Percentiles rank a stretch among this genome's conserved stretches.
Evolutionary conservation across 192 early-diverging fungal species (phyloP).

Genomic region (Coemansia asiatica): DNA sequence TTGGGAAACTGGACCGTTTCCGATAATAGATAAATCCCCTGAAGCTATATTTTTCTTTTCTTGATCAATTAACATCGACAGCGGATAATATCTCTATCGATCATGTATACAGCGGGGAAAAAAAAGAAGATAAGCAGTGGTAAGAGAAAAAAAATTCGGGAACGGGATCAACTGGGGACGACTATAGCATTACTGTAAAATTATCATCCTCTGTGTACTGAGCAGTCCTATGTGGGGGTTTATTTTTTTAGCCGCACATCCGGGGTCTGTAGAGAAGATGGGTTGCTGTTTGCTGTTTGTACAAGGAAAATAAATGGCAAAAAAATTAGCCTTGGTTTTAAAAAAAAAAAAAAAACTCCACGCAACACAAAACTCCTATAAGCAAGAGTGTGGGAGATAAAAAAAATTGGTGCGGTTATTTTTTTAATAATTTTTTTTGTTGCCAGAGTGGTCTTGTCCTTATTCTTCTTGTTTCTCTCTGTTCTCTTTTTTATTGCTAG

Average conservation of each 20-base stretch:
- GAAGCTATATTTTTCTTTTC: background rate
- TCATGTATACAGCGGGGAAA: background rate
- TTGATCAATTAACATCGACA: background rate
- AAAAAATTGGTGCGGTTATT: background rate
- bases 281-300: too few species aligned
- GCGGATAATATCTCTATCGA: constrained; percentile 1
- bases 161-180: background rate
- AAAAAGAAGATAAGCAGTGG: background rate
- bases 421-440: constrained; percentile 6
- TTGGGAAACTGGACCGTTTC: constrained; percentile 71
- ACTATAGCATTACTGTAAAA: background rate
- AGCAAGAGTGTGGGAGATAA: background rate
- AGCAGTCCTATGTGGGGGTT: too few species aligned
- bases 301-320: too few species aligned
- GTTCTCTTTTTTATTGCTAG: constrained; percentile 5
- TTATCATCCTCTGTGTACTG: background rate
- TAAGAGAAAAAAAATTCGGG: background rate
- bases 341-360: too few species aligned
- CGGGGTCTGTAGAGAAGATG: too few species aligned
- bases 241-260: too few species aligned
- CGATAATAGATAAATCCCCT: background rate
- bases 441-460: background rate
- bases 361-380: background rate
- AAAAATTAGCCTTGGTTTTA: too few species aligned
- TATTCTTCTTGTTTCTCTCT: background rate